Evolutionary conservation across 163 green algal species (phyloP).

Genomic region (Prototheca wickerhamii): DNA sequence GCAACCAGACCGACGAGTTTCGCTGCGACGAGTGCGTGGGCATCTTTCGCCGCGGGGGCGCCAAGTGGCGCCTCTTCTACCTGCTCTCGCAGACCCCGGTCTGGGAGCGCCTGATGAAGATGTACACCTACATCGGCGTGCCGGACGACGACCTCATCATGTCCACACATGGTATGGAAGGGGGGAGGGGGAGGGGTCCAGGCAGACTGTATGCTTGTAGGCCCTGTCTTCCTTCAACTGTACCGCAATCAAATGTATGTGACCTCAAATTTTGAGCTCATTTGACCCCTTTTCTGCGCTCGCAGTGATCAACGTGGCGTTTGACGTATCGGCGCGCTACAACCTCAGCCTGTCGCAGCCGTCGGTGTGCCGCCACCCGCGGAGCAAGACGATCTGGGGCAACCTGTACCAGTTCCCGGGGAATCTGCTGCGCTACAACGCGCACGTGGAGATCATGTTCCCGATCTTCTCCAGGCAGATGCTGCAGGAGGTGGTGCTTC

Average conservation of each 20-base stretch:
- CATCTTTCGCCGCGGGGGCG: neutral
- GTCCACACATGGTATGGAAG: neutral
- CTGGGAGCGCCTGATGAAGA: neutral
- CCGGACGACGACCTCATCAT: constrained; percentile 6
- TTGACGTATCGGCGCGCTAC: neutral
- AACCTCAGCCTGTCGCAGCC: neutral
- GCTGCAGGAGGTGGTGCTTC: neutral
- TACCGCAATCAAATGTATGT: no score
- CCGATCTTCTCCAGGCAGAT: neutral
- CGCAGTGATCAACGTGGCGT: constrained; percentile 1
- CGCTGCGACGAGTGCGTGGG: neutral
- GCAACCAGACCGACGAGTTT: neutral
- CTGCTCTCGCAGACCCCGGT: neutral
- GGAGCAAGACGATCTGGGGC: neutral
- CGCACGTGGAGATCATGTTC: neutral
- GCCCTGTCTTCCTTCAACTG: no score
- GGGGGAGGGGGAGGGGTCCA: no score
- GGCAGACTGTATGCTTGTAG: no score
- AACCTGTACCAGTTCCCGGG: neutral
- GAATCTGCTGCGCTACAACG: neutral
- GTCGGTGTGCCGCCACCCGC: neutral
- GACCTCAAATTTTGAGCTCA: neutral
- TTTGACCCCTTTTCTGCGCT: neutral
- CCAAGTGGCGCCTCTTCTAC: neutral
- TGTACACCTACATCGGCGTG: neutral